Evolutionary conservation across 441 rosid genomes (phyloP), one percentile per base, ranked within the genome.

Genomic region (Hura crepitans): DNA sequence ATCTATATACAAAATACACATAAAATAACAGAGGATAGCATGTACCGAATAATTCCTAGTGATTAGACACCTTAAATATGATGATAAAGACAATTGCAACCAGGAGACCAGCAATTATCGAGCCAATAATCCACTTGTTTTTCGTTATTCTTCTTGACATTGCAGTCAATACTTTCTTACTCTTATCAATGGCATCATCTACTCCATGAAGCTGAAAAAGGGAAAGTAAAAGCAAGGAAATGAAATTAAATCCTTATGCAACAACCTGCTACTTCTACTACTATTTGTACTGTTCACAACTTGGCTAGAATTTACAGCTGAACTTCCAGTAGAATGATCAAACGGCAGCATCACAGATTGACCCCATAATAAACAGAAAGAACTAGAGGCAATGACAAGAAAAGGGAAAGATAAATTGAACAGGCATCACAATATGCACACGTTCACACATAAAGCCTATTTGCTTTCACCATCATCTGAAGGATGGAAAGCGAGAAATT

Each of bases 81-180:
- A 92, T 78, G 69, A 95, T 75, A 78, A 89, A 50, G 72, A 75
- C 49, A 73, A 95, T 84, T 23, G 86, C 90, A 8, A 87, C 53
- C 17, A 88, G 72, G 57, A 95, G 89, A 58, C 86, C 91, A 0
- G 76, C 85, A 10, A 89, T 70, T 47, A 92, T 76, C 25, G 78
- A 71, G 71, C 98, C 93, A 28, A 89, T 66, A 57, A 88, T 92
- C 90, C 95, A 90, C 76, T 95, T 95, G 89, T 95, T 95, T 80
- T 80, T 82, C 80, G 76, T 85, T 82, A 92, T 86, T 73, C 95
- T 88, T 82, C 86, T 88, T 1, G 95, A 84, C 84, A 95, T 95
- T 49, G 78, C 65, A 37, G 92, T 74, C 84, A 92, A 74, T 70
- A 92, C 82, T 81, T 69, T 92, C 93, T 95, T 95, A 79, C 99